Base-by-base conservation (phyloP, 176 grass and related monocot genomes). In the Ananas comosus region DNA sequence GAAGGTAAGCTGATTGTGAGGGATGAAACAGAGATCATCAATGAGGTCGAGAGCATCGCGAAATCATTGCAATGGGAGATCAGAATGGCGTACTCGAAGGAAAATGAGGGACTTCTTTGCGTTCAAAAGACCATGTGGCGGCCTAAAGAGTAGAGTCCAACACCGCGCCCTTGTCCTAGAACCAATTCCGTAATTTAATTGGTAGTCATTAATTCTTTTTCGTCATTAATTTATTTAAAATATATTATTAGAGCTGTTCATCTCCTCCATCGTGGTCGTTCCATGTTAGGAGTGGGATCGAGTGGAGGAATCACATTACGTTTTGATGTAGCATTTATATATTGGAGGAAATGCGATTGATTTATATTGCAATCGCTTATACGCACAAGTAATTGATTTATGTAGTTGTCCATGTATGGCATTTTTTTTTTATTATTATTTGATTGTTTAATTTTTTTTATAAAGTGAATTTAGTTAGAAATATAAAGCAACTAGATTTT, bases 121-220 rank as follows among this genome's bases (percentile, higher is more conserved):
- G 86, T 88, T 8, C 81, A 88, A 78, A 96, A 96, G 86, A 92
- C 86, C 48, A 72, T 68, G 65, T 96, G 93, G 89, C 84, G 86
- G 79, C 93, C 93, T 23, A 81, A 79, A 11, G 74, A 92, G 54
- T 83, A 1, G 83, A 92, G 64, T 13, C n/a, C 21, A 66, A 65
- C 17, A 70, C 17, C 12, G 27, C 23, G 33, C 57, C 70, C 18
- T 48, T 66, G 53, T 70, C 82, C 29, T 84, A 75, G 51, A 79
- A 67, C 51, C 49, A 21, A 1, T 80, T 59, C 16, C 54, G 16
- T 42, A 59, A 59, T 10, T 59, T 57, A 57, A n/a, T 13, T 59
- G 2, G 54, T 59, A 59, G 54, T n/a, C 19, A 59, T 59, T 59
- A 14, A 19, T 42, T 42, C 33, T 7, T 42, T 42, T 59, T 18